Evolutionary conservation across 495 filamentous ascomycete genomes (phyloP).

Genomic region (Pseudomonodictys pantanalensis): DNA sequence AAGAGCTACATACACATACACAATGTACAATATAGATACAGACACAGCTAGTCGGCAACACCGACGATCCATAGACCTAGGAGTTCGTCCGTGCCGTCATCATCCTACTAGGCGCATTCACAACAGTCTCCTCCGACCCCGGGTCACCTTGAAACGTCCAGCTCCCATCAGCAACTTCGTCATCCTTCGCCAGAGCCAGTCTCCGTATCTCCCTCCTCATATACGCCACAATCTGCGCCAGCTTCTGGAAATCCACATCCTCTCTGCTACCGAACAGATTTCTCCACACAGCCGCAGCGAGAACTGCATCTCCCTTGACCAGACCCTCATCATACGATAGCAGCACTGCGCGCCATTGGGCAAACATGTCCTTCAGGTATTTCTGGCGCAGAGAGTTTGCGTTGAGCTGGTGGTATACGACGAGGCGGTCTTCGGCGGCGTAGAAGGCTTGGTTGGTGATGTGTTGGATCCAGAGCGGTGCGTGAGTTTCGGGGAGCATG

Average conservation of each 20-base stretch:
- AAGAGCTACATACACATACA: too few relatives aligned
- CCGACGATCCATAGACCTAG: background rate
- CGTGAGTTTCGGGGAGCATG: constrained; percentile 60
- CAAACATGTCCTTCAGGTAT: constrained; percentile 88
- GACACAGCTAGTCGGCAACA: background rate
- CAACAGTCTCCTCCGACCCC: constrained; percentile 2
- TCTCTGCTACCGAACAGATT: constrained; percentile 79
- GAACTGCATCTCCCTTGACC: constrained; percentile 75
- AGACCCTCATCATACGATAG: constrained; percentile 86
- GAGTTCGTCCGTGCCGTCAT: background rate
- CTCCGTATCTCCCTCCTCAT: constrained; percentile 61
- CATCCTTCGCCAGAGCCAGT: constrained; percentile 26
- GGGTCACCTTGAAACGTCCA: constrained; percentile 25
- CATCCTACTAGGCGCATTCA: constrained; percentile 10
- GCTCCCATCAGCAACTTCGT: constrained; percentile 28
- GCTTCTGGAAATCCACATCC: constrained; percentile 64
- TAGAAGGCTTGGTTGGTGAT: constrained; percentile 91
- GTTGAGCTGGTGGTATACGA: constrained; percentile 63
- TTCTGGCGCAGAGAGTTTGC: constrained; percentile 66
- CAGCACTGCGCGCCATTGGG: constrained; percentile 83
- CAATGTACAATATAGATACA: background rate
- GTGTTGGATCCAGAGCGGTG: constrained; percentile 66
- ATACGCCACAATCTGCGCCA: constrained; percentile 76
- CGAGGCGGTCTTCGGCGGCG: constrained; percentile 85
- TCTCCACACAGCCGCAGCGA: constrained; percentile 87